These are phyloP conservation scores for Fraxinus greggii DNA, from an alignment of 305 asterid species.

Conservation along the genomic window DNA sequence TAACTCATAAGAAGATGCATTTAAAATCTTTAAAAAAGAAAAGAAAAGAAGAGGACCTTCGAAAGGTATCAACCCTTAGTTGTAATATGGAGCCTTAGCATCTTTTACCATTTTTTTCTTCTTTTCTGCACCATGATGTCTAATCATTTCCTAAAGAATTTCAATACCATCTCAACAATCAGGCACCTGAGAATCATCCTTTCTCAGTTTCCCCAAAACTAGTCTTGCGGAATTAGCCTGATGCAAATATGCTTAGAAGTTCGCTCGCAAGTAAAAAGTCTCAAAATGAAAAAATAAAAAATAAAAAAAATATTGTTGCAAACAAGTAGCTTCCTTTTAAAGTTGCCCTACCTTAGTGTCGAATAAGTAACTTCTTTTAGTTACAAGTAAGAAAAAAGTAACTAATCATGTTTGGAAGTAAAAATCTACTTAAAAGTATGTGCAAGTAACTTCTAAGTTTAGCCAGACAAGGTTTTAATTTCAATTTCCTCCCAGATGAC, in stretches of 20 bases:
- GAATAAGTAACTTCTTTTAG: too few species aligned
- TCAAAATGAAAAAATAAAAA: too few species aligned
- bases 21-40: background rate
- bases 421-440: too few species aligned
- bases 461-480: background rate
- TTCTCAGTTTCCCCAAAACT: background rate
- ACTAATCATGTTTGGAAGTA: background rate
- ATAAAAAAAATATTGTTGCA: too few species aligned
- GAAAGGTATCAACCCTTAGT: background rate
- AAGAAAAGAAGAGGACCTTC: background rate
- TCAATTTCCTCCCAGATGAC: background rate
- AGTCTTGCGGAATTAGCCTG: background rate
- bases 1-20: constrained; percentile 8
- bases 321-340: background rate
- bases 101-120: background rate
- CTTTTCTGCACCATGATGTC: background rate
- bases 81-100: background rate
- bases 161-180: background rate
- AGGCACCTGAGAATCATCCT: background rate
- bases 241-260: background rate
- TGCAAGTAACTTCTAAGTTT: background rate
- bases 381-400: too few species aligned
- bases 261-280: background rate
- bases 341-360: background rate
- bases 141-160: background rate